Evolutionary conservation across 2,329 filamentous ascomycete genomes (phyloP).

Genomic region (Neospermospora avenae): DNA sequence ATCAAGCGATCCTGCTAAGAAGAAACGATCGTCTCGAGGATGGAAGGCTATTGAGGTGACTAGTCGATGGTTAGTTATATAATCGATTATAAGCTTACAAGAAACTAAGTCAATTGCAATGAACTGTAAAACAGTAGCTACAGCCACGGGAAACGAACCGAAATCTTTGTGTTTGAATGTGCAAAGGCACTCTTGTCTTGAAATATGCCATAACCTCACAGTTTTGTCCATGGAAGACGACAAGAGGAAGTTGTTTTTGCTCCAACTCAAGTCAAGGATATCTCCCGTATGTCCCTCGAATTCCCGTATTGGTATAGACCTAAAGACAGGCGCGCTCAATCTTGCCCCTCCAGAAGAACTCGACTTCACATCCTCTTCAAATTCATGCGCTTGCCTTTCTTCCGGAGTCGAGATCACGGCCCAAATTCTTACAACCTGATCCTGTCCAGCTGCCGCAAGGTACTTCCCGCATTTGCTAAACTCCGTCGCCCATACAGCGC

Average conservation of each 20-base stretch:
- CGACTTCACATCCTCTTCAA: slow-evolving; percentile 56
- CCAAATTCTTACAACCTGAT: slow-evolving; percentile 83
- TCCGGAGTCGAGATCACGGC: slow-evolving; percentile 79
- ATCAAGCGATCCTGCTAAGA: slow-evolving; percentile 89
- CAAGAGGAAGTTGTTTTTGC: slow-evolving; percentile 96
- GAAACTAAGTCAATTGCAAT: background rate
- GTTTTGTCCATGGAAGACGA: slow-evolving; percentile 99
- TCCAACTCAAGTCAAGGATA: slow-evolving; percentile 92
- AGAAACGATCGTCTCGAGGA: slow-evolving; percentile 92
- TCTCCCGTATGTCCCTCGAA: slow-evolving; percentile 82
- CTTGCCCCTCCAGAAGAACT: slow-evolving; percentile 52
- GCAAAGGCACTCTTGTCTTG: slow-evolving; percentile 79
- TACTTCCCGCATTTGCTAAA: slow-evolving; percentile 92
- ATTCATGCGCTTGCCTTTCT: slow-evolving; percentile 71
- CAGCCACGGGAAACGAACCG: slow-evolving; percentile 13
- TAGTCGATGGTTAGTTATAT: background rate
- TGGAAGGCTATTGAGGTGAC: slow-evolving; percentile 95
- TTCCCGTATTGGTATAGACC: slow-evolving; percentile 71
- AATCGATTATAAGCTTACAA: background rate
- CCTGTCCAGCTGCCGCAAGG: slow-evolving; percentile 87
- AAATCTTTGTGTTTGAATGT: slow-evolving; percentile 95
- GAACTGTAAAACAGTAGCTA: background rate
- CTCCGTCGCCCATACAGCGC: slow-evolving; percentile 87
- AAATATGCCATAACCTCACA: slow-evolving; percentile 90
- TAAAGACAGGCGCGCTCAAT: slow-evolving; percentile 88